phyloP scores from a whole-genome alignment of 2,329 filamentous ascomycete species.

The Cercospora sesami region DNA sequence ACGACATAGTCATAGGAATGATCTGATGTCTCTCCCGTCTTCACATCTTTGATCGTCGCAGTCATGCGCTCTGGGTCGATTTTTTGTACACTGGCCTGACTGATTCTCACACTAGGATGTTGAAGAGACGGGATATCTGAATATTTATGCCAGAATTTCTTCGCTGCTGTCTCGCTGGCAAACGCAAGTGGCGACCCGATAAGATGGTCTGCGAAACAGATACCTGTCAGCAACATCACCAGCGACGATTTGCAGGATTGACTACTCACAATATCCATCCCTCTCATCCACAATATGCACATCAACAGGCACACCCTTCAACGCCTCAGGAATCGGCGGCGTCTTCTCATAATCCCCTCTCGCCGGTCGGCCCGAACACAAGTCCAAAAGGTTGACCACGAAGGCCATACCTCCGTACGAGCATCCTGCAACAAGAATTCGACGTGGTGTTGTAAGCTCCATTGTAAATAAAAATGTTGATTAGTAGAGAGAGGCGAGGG shows the following conservation, averaged over 20 bases:
- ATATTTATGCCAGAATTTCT: constrained; percentile 70
- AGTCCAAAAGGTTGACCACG: constrained; percentile 21
- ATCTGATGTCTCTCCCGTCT: constrained; percentile 33
- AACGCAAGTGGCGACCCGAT: constrained; percentile 75
- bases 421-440: constrained; percentile 23
- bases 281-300: constrained; percentile 75
- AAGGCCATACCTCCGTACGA: constrained; percentile 23
- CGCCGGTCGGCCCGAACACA: constrained; percentile 16
- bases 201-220: constrained; percentile 60
- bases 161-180: constrained; percentile 61
- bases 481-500: background rate
- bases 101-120: constrained; percentile 60
- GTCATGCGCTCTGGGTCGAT: constrained; percentile 65
- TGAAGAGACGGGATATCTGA: constrained; percentile 66
- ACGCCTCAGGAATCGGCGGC: constrained; percentile 16
- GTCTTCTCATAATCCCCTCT: constrained; percentile 16
- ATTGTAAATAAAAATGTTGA: background rate
- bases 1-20: constrained; percentile 71
- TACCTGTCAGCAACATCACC: background rate
- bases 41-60: constrained; percentile 50
- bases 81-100: constrained; percentile 64
- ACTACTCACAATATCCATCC: constrained; percentile 71
- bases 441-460: background rate
- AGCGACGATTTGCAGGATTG: background rate
- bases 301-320: constrained; percentile 51